Evolutionary conservation across 148 eudicot species (phyloP).

Genomic region (Nepenthes mirabilis): DNA sequence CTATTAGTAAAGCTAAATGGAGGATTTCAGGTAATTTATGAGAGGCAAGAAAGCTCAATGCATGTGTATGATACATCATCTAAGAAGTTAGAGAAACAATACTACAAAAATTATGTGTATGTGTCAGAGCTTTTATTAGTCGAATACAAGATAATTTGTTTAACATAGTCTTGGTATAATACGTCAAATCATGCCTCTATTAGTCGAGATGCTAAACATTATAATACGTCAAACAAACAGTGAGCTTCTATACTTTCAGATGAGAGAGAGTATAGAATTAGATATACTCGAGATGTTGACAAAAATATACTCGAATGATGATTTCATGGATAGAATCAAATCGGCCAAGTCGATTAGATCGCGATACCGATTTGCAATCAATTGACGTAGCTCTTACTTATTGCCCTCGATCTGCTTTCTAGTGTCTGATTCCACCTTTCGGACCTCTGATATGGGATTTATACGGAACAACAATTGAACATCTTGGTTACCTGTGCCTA

Average conservation of each 20-base stretch:
- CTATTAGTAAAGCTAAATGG: too few species aligned
- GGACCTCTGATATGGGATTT: slow-evolving; percentile 48
- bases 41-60: too few species aligned
- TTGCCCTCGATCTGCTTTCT: slow-evolving; percentile 79
- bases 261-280: slow-evolving; percentile 23
- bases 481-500: slow-evolving; percentile 22
- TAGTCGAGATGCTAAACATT: too few species aligned
- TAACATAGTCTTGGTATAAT: too few species aligned
- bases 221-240: too few species aligned
- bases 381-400: slow-evolving; percentile 82
- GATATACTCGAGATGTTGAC: slow-evolving; percentile 37
- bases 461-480: slow-evolving; percentile 38
- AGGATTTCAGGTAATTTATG: too few species aligned
- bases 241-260: not conserved
- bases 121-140: too few species aligned
- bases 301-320: slow-evolving; percentile 66
- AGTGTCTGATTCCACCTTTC: slow-evolving; percentile 44
- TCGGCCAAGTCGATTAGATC: slow-evolving; percentile 95
- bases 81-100: too few species aligned
- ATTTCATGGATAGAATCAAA: slow-evolving; percentile 69
- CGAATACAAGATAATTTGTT: too few species aligned
- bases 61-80: too few species aligned
- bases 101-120: too few species aligned
- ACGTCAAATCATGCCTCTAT: too few species aligned
- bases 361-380: slow-evolving; percentile 75